A percentile compares a stretch with the other conserved stretches of the same genome.
phyloP scores from a whole-genome alignment of 129 eudicot species.

The Flaveria sonorensis region DNA sequence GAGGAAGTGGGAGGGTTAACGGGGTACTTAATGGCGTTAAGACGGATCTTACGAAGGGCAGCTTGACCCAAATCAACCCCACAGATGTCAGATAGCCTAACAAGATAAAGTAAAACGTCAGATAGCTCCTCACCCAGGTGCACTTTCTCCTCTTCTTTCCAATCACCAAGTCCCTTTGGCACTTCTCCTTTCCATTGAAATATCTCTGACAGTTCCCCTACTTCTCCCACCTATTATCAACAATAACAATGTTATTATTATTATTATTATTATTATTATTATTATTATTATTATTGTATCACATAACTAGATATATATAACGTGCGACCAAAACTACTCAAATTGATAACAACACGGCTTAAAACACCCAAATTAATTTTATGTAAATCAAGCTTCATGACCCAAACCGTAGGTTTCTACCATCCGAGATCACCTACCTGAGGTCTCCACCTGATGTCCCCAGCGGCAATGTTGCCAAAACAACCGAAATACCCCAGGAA shows the following conservation, averaged over 20 bases:
- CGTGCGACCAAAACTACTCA: background rate
- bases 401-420: too few species aligned
- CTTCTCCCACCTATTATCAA: constrained; percentile 49
- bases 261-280: background rate
- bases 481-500: too few species aligned
- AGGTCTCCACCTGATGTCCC: too few species aligned
- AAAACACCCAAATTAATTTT: too few species aligned
- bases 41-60: constrained; percentile 57
- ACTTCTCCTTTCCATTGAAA: constrained; percentile 82
- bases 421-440: too few species aligned
- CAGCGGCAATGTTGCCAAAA: too few species aligned
- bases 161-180: constrained; percentile 42
- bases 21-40: constrained; percentile 55
- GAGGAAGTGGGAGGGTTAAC: background rate
- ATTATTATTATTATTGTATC: too few species aligned
- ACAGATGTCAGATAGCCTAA: constrained; percentile 57
- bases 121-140: constrained; percentile 61
- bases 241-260: background rate
- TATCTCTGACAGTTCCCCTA: constrained; percentile 65
- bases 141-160: constrained; percentile 59
- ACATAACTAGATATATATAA: too few species aligned
- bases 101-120: constrained; percentile 56
- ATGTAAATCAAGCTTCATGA: too few species aligned
- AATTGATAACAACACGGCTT: too few species aligned
- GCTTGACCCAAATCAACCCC: constrained; percentile 61